A percentile compares a stretch with the other conserved stretches of the same genome.
These are phyloP conservation scores for Lepiota venenata DNA, from an alignment of 768 basidiomycete species.

Conservation along the genomic window DNA sequence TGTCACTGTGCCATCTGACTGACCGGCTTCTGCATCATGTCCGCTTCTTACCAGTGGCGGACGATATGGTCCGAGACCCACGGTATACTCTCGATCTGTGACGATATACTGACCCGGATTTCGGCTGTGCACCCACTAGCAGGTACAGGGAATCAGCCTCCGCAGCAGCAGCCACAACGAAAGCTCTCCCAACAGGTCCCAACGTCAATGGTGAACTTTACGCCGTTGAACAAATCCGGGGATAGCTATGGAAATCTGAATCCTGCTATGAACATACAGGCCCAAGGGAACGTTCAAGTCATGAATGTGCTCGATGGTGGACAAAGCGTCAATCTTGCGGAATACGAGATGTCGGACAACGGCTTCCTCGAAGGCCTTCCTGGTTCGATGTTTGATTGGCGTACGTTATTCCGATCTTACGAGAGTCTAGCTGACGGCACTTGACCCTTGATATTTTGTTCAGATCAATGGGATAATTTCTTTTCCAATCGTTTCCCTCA, in stretches of 20 bases:
- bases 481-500: slow-evolving; percentile 55
- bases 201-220: slow-evolving; percentile 54
- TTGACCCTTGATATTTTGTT: slow-evolving; percentile 1
- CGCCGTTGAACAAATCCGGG: slow-evolving; percentile 41
- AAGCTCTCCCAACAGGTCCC: slow-evolving; percentile 12
- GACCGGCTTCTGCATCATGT: too few relatives aligned
- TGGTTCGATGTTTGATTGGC: slow-evolving; percentile 86
- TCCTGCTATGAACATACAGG: slow-evolving; percentile 61
- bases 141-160: not conserved
- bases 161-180: slow-evolving; percentile 13
- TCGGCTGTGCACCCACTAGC: slow-evolving; percentile 27
- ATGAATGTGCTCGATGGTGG: slow-evolving; percentile 72
- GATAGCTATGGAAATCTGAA: slow-evolving; percentile 58
- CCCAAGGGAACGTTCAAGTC: slow-evolving; percentile 59
- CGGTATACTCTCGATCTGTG: not conserved
- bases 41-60: too few relatives aligned
- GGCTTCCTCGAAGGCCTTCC: slow-evolving; percentile 78
- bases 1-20: too few relatives aligned
- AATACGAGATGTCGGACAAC: slow-evolving; percentile 63
- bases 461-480: slow-evolving; percentile 83
- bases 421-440: not conserved
- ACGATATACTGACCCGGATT: slow-evolving; percentile 13
- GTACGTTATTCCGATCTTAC: slow-evolving; percentile 34
- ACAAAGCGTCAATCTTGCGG: slow-evolving; percentile 53
- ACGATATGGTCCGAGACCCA: too few relatives aligned